Evolutionary conservation across 257 asterid genomes (phyloP), one percentile per base, ranked within the genome.

Genomic region (Agastache rugosa): DNA sequence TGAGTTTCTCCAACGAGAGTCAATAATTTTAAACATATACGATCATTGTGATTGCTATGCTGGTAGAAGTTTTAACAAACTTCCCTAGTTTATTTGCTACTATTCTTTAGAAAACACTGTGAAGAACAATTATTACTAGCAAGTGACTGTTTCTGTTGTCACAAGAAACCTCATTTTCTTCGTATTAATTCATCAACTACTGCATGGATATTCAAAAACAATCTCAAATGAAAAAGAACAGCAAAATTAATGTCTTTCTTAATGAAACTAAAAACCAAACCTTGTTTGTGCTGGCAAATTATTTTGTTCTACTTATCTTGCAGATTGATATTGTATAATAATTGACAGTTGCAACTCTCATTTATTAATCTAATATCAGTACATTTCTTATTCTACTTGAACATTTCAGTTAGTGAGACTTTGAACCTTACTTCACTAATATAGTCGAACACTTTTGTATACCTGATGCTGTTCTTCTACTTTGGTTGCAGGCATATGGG

Each of bases 401-500:
- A n/a, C 22, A 63, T 17, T 35, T 63, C 10, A 12, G 29, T 16
- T 9, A 4, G 31, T 63, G 51, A 41, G 51, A 19, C 69, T 37
- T 37, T 11, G 53, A 35, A 10, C 67, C 16, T 3, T 22, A 11
- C n/a, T 63, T 35, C 12, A 17, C 10, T 37, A 20, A 67, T 60
- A 15, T 25, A 35, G 11, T 8, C 29, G 39, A 27, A 31, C 51
- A 50, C 63, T 59, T 34, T 1, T 35, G 14, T 39, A 23, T 39
- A 9, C 67, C 67, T n/a, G 34, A 59, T 25, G 25, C 23, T 59
- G 6, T 25, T 45, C 50, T 59, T 9, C 69, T 15, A 16, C 22
- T 39, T 77, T 76, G 56, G 50, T 70, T 75, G 80, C 83, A 86
- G 91, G 83, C 88, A 86, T 80, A 84, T 82, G 87, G 91, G 97